Evolutionary conservation across 441 rosid species (phyloP), one percentile per base, ranked within the genome.

Genomic region (Biscutella laevigata): DNA sequence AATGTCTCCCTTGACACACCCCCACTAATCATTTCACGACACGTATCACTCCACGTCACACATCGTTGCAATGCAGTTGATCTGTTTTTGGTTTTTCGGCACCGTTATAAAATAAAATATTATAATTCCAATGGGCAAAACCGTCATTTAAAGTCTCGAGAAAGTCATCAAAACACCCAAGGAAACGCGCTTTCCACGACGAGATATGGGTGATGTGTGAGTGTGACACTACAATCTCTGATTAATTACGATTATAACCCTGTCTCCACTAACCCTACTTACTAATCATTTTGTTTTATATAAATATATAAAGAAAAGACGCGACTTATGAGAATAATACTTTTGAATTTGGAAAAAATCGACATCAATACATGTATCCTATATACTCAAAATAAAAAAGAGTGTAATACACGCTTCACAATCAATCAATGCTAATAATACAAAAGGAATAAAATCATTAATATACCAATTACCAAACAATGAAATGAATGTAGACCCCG

Each of bases 381-480:
- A 3, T 34, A 11, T 36, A 61, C 32, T 21, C 40, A 26, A 38
- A 24, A 37, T 37, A 3, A 29, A n/a, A 62, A 45, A 27, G n/a
- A 59, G 66, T 52, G 4, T 42, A 19, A 10, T 53, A 27, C 67
- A 61, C 53, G 66, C 34, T 45, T 37, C 34, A 29, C n/a, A n/a
- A n/a, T n/a, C 54, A 45, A 14, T 62, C 8, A 46, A 37, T 62
- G 53, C 32, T 4, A 13, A 12, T 5, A 6, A 12, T 24, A 12
- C 11, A 52, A 19, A 52, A 9, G 10, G 27, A 15, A 38, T 10
- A 59, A 20, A 14, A 7, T 39, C 42, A 32, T 38, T 6, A 43
- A 12, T 2, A n/a, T n/a, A n/a, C n/a, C n/a, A n/a, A n/a, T n/a
- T n/a, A n/a, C n/a, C n/a, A n/a, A n/a, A n/a, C n/a, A n/a, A n/a